These are phyloP conservation scores for Leccinum pachyderme DNA, from an alignment of 1,284 basidiomycete species.

Conservation along the genomic window DNA sequence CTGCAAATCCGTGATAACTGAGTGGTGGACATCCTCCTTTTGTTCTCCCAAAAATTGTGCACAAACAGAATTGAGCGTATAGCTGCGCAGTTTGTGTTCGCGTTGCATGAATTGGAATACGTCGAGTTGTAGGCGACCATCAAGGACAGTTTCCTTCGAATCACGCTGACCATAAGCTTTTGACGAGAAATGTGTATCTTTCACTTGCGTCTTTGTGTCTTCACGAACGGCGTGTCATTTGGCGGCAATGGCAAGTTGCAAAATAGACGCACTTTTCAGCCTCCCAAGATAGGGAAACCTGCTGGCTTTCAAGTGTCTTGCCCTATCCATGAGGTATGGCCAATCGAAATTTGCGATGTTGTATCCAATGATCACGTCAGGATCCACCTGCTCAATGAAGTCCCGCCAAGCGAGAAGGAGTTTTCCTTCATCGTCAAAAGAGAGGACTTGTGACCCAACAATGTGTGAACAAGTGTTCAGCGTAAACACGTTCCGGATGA, in stretches of 20 bases:
- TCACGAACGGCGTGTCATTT: conserved; percentile 6
- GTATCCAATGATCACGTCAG: conserved; percentile 93
- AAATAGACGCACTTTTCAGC: conserved; percentile 56
- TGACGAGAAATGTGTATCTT: conserved; percentile 93
- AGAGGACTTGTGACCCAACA: conserved; percentile 92
- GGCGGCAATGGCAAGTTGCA: background rate
- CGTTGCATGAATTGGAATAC: conserved; percentile 95
- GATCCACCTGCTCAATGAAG: conserved; percentile 86
- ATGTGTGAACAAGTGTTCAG: conserved; percentile 91
- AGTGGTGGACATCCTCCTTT: conserved; percentile 97
- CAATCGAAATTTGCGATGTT: conserved; percentile 92
- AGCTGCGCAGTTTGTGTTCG: conserved; percentile 92
- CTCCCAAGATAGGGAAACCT: conserved; percentile 81
- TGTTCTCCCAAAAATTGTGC: conserved; percentile 95
- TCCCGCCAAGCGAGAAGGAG: conserved; percentile 81
- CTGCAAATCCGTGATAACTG: conserved; percentile 94
- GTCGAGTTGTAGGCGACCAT: conserved; percentile 91
- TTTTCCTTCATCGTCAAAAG: conserved; percentile 71
- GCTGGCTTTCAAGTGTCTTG: conserved; percentile 71
- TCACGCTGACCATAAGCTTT: conserved; percentile 95
- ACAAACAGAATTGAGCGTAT: conserved; percentile 94
- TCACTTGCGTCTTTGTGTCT: conserved; percentile 78
- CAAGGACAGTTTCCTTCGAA: conserved; percentile 87
- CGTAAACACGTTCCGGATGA: conserved; percentile 95
- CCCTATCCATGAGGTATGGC: conserved; percentile 89